A percentile compares a stretch with the other conserved stretches of the same genome.
These are phyloP conservation scores for Lactifluus pinguis DNA, from an alignment of 768 basidiomycete genomes.

Conservation along the genomic window DNA sequence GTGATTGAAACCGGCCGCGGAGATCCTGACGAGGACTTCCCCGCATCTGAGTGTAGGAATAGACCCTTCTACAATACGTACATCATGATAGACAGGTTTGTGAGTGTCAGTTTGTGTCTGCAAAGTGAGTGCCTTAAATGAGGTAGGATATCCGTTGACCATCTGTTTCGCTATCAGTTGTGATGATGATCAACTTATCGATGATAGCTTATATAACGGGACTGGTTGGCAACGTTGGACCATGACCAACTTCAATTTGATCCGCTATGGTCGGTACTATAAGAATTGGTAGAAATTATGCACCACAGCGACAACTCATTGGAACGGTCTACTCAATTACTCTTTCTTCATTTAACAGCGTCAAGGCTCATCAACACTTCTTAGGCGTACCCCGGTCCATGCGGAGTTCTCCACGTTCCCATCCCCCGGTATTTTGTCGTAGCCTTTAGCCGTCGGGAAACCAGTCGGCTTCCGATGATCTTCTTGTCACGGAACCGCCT, in stretches of 20 bases:
- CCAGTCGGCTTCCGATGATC: neutral
- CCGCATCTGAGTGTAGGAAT: conserved; percentile 44
- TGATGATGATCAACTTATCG: too few species aligned
- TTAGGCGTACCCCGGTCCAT: neutral
- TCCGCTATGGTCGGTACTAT: neutral
- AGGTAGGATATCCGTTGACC: neutral
- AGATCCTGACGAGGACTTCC: conserved; percentile 58
- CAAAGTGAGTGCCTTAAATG: neutral
- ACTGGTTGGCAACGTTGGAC: too few species aligned
- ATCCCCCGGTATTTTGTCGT: neutral
- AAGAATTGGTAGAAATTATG: neutral
- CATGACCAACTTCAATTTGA: neutral
- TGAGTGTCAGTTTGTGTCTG: neutral
- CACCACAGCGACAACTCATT: neutral
- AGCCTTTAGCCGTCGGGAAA: neutral
- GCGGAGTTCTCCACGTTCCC: neutral
- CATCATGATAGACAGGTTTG: conserved; percentile 46
- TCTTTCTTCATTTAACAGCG: neutral
- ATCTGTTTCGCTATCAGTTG: neutral
- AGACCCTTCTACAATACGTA: conserved; percentile 39
- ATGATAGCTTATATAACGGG: neutral
- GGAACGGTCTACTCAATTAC: neutral
- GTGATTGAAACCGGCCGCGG: conserved; percentile 69
- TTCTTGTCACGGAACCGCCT: neutral
- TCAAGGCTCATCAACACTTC: neutral